Evolutionary conservation across 2,329 filamentous ascomycete genomes (phyloP), one percentile per base, ranked within the genome.

Genomic region (Berkeleyomyces basicola): DNA sequence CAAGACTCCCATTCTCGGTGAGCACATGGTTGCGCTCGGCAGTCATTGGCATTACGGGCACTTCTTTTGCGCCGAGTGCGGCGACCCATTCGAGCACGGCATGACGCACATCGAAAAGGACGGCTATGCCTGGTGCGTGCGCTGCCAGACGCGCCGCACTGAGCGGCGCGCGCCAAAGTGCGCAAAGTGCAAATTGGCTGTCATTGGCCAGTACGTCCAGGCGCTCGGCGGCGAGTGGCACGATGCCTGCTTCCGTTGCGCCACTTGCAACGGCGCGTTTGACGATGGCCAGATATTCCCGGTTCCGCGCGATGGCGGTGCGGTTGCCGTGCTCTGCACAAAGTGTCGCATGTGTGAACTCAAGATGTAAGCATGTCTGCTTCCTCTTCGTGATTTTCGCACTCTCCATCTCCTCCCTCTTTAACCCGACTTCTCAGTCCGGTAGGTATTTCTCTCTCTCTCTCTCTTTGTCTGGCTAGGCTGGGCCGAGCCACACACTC

Each of bases 21-120:
- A 97, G 74, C 90, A 97, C 67, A 85, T 96, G 40, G 86, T 96
- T 11, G 93, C 93, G 1, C 89, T 95, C 63, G 93, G 93, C 0
- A 83, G 86, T n/a, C 90, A 96, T 74, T 99, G 90, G 88, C 93
- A 99, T 72, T 88, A 88, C 61, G 93, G 93, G 0, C 93, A 99
- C 75, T 99, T 99, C 76, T 99, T 99, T 80, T 99, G 93, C 71
- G 93, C 93, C 49, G 90, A 99, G 78, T 99, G 93, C 71, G 93
- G 93, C 67, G 92, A 99, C 75, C 92, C 93, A 0, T 99, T 99
- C 71, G 89, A 80, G 67, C 78, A 79, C 58, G 82, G 81, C 65
- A 81, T 79, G 74, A 85, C 82, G 55, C 83, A 86, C 69, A 85
- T 99, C 62, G 93, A 99, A 72, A 96, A 96, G 74, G 92, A 97